phyloP scores from a whole-genome alignment of 1,284 basidiomycete species.

The Coniferiporia sulphurascens region DNA sequence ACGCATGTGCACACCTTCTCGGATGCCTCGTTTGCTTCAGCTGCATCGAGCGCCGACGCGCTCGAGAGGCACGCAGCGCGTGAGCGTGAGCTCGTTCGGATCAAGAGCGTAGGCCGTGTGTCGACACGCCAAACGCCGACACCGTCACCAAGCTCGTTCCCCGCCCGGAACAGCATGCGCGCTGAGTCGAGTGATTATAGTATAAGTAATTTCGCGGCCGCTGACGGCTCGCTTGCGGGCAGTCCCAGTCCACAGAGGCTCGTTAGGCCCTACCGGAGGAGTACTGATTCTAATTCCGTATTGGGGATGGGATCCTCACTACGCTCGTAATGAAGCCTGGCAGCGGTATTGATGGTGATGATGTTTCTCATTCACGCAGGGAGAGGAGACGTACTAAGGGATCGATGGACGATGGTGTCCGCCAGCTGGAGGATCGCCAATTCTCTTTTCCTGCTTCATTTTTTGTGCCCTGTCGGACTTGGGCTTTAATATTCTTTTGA shows the following conservation, averaged over 20 bases:
- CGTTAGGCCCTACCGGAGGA: not conserved
- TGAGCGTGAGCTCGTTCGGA: slow-evolving; percentile 23
- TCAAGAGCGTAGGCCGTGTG: slow-evolving; percentile 41
- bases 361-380: no score
- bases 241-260: not conserved
- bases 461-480: no score
- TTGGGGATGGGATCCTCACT: no score
- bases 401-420: no score
- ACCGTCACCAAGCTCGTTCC: slow-evolving; percentile 19
- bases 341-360: no score
- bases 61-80: not conserved
- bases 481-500: no score
- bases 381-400: no score
- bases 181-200: slow-evolving; percentile 20
- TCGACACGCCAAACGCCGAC: slow-evolving; percentile 27
- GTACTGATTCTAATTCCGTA: no score
- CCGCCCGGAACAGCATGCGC: slow-evolving; percentile 21
- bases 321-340: no score
- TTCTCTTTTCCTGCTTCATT: no score
- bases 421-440: no score
- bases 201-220: not conserved
- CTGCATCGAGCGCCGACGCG: not conserved
- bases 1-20: not conserved
- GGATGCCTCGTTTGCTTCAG: not conserved
- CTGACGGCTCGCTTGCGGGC: not conserved